Conservation (phyloP, 345 rosid species). For the Bruguiera parviflora region DNA sequence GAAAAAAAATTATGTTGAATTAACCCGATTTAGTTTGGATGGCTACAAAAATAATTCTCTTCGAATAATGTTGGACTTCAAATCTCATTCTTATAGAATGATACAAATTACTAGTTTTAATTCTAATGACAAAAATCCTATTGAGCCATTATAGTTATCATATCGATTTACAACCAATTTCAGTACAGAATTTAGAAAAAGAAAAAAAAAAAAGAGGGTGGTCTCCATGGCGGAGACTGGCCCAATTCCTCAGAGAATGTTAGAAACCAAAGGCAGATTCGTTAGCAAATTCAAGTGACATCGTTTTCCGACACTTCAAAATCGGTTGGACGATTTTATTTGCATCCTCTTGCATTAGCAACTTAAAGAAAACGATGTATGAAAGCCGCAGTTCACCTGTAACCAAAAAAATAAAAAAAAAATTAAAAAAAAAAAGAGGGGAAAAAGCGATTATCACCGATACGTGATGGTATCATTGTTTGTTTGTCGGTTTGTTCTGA, state of each 20-base stretch:
- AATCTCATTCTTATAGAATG: background rate
- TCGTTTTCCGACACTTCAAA: constrained; percentile 10
- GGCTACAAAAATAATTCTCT: too few relatives aligned
- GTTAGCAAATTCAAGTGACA: background rate
- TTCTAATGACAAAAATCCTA: background rate
- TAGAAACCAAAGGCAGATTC: constrained; percentile 5
- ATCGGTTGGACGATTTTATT: background rate
- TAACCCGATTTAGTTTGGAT: too few relatives aligned
- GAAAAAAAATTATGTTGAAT: too few relatives aligned
- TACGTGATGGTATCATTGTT: too few relatives aligned
- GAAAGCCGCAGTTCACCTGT: too few relatives aligned
- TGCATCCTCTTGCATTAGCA: background rate
- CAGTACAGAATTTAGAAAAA: constrained; percentile 10
- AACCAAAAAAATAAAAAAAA: too few relatives aligned
- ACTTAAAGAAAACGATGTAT: too few relatives aligned
- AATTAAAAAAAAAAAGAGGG: too few relatives aligned
- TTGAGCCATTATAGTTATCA: background rate
- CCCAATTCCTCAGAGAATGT: constrained; percentile 31
- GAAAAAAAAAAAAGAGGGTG: background rate
- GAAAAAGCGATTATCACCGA: too few relatives aligned
- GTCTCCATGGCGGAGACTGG: background rate
- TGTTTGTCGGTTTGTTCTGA: too few relatives aligned
- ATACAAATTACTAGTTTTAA: background rate
- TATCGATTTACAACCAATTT: constrained; percentile 19
- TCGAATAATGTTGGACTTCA: too few relatives aligned